Evolutionary conservation across 1,139 yeast species (phyloP).

Genomic region (Komagataea norvegica): DNA sequence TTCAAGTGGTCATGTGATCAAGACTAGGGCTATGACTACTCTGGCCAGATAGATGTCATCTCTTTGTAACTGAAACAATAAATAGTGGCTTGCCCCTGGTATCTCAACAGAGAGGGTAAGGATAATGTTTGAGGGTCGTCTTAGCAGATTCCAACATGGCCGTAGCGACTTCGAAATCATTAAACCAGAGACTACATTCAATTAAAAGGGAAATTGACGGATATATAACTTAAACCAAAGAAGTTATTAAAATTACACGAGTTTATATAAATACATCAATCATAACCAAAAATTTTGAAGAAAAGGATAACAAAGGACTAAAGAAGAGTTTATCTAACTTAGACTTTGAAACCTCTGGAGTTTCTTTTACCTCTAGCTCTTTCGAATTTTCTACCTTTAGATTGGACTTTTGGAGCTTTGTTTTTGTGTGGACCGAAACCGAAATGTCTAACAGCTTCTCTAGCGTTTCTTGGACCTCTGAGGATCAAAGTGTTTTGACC

Average conservation of each 20-base stretch:
- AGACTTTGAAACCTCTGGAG: slow-evolving; percentile 99
- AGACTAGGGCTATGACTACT: too few relatives aligned
- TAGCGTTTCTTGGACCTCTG: slow-evolving; percentile 98
- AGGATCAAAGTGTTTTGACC: slow-evolving; percentile 97
- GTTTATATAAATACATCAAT: slow-evolving; percentile 24
- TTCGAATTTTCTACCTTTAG: slow-evolving; percentile 99
- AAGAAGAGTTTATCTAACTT: slow-evolving; percentile 37
- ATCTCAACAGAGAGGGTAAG: too few relatives aligned
- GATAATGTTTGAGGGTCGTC: too few relatives aligned
- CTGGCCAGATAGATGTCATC: too few relatives aligned
- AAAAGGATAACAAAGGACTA: slow-evolving; percentile 7
- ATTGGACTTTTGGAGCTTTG: slow-evolving; percentile 98
- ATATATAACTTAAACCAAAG: slow-evolving; percentile 18
- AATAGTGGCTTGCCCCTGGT: too few relatives aligned
- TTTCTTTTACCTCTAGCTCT: slow-evolving; percentile 99
- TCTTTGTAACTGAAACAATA: too few relatives aligned
- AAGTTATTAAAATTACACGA: slow-evolving; percentile 19
- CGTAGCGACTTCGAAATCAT: too few relatives aligned
- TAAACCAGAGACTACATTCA: too few relatives aligned
- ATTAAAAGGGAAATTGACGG: slow-evolving; percentile 14
- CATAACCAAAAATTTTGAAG: slow-evolving; percentile 14
- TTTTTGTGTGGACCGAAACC: slow-evolving; percentile 99
- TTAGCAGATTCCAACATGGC: too few relatives aligned
- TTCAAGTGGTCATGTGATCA: too few relatives aligned
- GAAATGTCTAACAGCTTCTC: slow-evolving; percentile 99